Percentiles rank a stretch among this genome's conserved stretches.
Conservation (phyloP, 352 stramenopile genomes). For the Phytophthora ramorum region DNA sequence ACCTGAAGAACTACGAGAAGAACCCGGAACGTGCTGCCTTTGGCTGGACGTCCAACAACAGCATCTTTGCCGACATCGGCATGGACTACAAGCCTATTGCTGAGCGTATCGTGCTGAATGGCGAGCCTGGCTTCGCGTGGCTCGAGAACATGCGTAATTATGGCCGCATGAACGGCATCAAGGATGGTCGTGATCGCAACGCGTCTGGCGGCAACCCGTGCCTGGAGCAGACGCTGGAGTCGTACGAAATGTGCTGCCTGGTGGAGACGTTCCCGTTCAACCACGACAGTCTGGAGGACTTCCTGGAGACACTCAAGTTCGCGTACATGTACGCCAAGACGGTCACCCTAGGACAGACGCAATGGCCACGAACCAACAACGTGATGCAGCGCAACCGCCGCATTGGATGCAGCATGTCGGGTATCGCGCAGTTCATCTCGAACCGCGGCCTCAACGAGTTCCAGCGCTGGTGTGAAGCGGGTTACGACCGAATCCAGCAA, state of each 20-base stretch:
- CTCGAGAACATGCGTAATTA: constrained; percentile 94
- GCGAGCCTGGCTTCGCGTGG: constrained; percentile 95
- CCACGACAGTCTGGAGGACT: constrained; percentile 90
- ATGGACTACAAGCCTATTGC: constrained; percentile 93
- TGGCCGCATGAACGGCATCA: constrained; percentile 88
- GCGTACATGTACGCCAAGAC: constrained; percentile 95
- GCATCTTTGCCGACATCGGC: constrained; percentile 91
- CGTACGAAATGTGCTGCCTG: constrained; percentile 95
- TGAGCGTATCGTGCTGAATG: constrained; percentile 86
- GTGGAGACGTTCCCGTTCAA: constrained; percentile 94
- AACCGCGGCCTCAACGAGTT: constrained; percentile 81
- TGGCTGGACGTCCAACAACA: constrained; percentile 96
- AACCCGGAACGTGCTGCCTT: constrained; percentile 89
- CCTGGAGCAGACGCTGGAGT: constrained; percentile 92
- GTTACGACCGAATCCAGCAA: constrained; percentile 82
- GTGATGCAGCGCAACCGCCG: constrained; percentile 94
- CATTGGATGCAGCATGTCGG: constrained; percentile 93
- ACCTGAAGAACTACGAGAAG: constrained; percentile 92
- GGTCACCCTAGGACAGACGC: constrained; percentile 92
- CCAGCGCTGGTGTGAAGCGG: constrained; percentile 86
- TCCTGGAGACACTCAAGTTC: constrained; percentile 85
- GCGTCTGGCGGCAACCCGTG: constrained; percentile 92
- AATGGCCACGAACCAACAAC: constrained; percentile 92
- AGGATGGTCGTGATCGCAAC: constrained; percentile 83
- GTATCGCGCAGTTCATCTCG: constrained; percentile 93